These are phyloP conservation scores for Macrophomina tecta DNA, from an alignment of 2,329 filamentous ascomycete genomes.

Conservation along the genomic window DNA sequence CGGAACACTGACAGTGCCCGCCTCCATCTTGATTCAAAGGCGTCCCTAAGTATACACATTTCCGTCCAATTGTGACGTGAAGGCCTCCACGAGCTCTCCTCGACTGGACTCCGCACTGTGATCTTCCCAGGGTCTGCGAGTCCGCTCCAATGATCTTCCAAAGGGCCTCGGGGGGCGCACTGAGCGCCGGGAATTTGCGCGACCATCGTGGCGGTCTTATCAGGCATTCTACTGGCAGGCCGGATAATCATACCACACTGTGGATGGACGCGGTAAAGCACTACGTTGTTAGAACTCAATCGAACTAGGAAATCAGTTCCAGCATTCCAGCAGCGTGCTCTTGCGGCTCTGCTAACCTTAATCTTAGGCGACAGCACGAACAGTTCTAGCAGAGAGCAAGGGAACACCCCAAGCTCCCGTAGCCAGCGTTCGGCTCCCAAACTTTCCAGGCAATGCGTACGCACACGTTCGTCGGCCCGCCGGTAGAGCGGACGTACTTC, in stretches of 20 bases:
- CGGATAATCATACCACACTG: neutral
- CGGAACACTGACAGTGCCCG: neutral
- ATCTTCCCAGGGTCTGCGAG: conserved; percentile 1
- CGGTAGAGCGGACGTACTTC: neutral
- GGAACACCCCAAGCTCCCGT: neutral
- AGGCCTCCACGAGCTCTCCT: neutral
- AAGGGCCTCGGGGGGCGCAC: neutral
- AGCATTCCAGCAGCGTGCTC: neutral
- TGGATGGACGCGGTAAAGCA: neutral
- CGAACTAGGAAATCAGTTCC: neutral
- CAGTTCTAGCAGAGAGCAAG: neutral
- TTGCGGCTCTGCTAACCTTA: neutral
- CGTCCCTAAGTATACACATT: neutral
- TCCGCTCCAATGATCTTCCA: neutral
- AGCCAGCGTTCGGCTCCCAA: neutral
- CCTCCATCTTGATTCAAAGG: neutral
- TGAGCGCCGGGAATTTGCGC: neutral
- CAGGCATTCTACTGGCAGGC: neutral
- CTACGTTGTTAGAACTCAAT: neutral
- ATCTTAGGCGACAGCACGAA: neutral
- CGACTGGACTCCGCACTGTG: neutral
- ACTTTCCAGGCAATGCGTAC: neutral
- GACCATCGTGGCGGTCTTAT: neutral
- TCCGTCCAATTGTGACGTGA: neutral
- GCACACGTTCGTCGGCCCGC: neutral